Conservation (phyloP, 345 rosid species). For the Tarenaya hassleriana region DNA sequence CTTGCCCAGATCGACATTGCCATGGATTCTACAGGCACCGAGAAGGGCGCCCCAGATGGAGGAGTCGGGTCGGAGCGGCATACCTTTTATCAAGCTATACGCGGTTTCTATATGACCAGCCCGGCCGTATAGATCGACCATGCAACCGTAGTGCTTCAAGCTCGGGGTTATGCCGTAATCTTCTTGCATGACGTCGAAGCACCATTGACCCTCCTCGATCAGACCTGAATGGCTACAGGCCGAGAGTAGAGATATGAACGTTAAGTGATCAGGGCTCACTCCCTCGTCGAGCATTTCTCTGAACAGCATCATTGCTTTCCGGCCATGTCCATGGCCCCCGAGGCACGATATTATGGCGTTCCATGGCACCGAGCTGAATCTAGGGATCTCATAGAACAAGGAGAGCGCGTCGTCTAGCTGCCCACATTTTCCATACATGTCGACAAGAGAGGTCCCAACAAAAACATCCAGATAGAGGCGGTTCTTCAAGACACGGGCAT, state of each 20-base stretch:
- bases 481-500: conserved; percentile 37
- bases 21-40: conserved; percentile 48
- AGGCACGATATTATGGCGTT: conserved; percentile 51
- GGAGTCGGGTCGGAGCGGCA: conserved; percentile 52
- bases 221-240: conserved; percentile 65
- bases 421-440: conserved; percentile 62
- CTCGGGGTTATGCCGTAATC: conserved; percentile 38
- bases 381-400: conserved; percentile 38
- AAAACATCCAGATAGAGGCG: conserved; percentile 34
- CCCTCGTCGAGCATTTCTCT: conserved; percentile 40
- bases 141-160: conserved; percentile 57
- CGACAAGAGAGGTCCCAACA: conserved; percentile 48
- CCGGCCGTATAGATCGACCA: conserved; percentile 59
- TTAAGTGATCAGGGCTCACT: conserved; percentile 51
- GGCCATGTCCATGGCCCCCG: conserved; percentile 45
- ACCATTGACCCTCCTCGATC: conserved; percentile 45
- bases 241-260: conserved; percentile 49
- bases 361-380: conserved; percentile 45
- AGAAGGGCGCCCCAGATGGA: conserved; percentile 62
- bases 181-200: conserved; percentile 41
- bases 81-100: conserved; percentile 30
- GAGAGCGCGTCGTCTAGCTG: conserved; percentile 41
- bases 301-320: conserved; percentile 41
- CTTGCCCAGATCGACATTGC: conserved; percentile 38
- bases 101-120: conserved; percentile 49